Conservation (phyloP, 176 grass and related monocot species). For the Oryza punctata region DNA sequence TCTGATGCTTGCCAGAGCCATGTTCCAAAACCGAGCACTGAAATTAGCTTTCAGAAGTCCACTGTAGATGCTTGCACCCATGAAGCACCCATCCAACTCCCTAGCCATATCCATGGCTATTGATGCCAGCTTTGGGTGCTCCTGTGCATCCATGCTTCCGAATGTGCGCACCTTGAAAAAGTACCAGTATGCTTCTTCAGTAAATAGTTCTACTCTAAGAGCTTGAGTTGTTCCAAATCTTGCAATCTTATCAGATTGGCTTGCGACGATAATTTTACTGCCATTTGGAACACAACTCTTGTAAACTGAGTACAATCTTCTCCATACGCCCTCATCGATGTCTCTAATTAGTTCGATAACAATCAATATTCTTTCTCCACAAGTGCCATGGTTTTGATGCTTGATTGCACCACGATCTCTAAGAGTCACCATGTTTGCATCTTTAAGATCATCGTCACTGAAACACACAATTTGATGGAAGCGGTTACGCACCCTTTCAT, state of each 20-base stretch:
- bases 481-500: conserved; percentile 15
- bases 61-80: background rate
- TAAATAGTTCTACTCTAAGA: background rate
- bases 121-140: background rate
- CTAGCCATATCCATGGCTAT: conserved; percentile 15
- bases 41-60: no score
- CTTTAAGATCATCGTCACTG: background rate
- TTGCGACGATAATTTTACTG: conserved; percentile 19
- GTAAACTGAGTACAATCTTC: background rate
- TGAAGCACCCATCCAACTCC: background rate
- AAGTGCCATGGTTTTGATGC: background rate
- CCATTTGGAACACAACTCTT: background rate
- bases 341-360: background rate
- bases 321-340: background rate
- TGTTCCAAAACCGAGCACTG: background rate
- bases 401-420: background rate
- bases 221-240: background rate
- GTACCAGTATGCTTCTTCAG: conserved; percentile 10
- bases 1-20: background rate
- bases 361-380: background rate
- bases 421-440: background rate
- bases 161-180: conserved; percentile 24
- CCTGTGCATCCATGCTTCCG: background rate
- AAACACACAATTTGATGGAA: background rate
- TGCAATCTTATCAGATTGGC: background rate